These are phyloP conservation scores for Lunularia cruciata DNA, from an alignment of 225 moss, liverwort and hornwort genomes.

Conservation along the genomic window DNA sequence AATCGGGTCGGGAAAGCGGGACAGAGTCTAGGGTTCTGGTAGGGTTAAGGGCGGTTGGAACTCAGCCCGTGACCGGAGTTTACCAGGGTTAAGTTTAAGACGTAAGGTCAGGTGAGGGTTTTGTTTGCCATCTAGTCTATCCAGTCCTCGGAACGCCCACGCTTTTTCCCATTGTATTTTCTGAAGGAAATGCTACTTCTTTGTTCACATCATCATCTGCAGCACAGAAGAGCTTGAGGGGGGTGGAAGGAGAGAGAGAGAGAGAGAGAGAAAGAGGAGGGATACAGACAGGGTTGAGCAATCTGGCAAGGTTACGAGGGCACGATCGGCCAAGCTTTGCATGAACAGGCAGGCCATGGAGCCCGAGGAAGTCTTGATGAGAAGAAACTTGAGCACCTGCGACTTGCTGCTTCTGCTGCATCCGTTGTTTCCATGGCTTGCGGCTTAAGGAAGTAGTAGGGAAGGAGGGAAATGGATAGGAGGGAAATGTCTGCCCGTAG, in stretches of 20 bases:
- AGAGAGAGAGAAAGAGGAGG: background rate
- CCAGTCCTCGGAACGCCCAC: background rate
- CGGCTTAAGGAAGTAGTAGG: slow-evolving; percentile 25
- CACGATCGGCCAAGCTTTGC: slow-evolving; percentile 13
- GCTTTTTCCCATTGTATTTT: slow-evolving; percentile 18
- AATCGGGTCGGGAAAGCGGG: background rate
- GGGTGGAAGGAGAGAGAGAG: background rate
- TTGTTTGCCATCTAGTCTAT: slow-evolving; percentile 19
- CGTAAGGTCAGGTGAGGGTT: slow-evolving; percentile 31
- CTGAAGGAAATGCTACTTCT: slow-evolving; percentile 10
- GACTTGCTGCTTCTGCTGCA: slow-evolving; percentile 25
- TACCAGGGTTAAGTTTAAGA: background rate
- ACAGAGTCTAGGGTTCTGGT: slow-evolving; percentile 20
- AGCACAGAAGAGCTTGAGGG: background rate
- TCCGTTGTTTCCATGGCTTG: slow-evolving; percentile 39
- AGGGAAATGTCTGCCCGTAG: slow-evolving; percentile 16
- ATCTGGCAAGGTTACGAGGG: background rate
- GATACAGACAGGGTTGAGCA: background rate
- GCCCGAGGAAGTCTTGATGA: slow-evolving; percentile 16
- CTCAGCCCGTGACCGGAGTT: slow-evolving; percentile 5
- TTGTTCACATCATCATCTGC: slow-evolving; percentile 5
- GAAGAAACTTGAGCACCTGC: background rate
- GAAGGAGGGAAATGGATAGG: slow-evolving; percentile 17
- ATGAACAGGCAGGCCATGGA: slow-evolving; percentile 27
- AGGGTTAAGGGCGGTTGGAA: slow-evolving; percentile 18